Evolutionary conservation across 805 yeast genomes (phyloP).

Genomic region (Zygoascus biomembranicola): DNA sequence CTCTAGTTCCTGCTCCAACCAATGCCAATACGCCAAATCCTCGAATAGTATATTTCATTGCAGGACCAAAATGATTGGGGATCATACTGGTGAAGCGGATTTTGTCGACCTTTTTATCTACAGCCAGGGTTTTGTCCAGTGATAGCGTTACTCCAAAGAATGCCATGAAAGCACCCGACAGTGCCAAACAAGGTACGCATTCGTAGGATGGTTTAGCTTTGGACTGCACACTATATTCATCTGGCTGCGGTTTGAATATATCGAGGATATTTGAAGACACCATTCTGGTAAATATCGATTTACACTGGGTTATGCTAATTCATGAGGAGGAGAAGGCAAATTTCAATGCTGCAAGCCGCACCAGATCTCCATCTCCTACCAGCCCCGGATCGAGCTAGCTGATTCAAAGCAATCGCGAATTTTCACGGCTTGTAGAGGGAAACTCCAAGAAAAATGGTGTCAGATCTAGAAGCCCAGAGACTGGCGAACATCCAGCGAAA

Average conservation of each 20-base stretch:
- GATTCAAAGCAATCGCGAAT: too few species aligned
- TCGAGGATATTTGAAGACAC: conserved; percentile 19
- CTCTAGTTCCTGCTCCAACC: conserved; percentile 1
- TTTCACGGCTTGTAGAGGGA: too few species aligned
- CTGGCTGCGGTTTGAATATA: conserved; percentile 16
- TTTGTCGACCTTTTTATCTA: not conserved
- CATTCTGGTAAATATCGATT: not conserved
- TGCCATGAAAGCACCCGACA: conserved; percentile 47
- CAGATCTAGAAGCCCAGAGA: conserved; percentile 27
- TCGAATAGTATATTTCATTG: not conserved
- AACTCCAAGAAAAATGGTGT: conserved; percentile 5
- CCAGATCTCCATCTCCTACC: too few species aligned
- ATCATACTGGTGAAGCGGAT: not conserved
- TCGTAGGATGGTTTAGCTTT: conserved; percentile 26
- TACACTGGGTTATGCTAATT: too few species aligned
- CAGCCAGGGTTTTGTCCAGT: not conserved
- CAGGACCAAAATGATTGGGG: not conserved
- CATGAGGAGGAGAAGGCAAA: too few species aligned
- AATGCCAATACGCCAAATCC: conserved; percentile 1
- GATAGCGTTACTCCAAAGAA: conserved; percentile 4
- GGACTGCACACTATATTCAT: conserved; percentile 19
- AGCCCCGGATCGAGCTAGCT: too few species aligned
- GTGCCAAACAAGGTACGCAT: conserved; percentile 62
- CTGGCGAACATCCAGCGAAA: conserved; percentile 60
- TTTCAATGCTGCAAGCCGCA: too few species aligned